A percentile compares a stretch with the other conserved stretches of the same genome.
phyloP scores from a whole-genome alignment of 768 basidiomycete genomes.

The Inosperma sp. region DNA sequence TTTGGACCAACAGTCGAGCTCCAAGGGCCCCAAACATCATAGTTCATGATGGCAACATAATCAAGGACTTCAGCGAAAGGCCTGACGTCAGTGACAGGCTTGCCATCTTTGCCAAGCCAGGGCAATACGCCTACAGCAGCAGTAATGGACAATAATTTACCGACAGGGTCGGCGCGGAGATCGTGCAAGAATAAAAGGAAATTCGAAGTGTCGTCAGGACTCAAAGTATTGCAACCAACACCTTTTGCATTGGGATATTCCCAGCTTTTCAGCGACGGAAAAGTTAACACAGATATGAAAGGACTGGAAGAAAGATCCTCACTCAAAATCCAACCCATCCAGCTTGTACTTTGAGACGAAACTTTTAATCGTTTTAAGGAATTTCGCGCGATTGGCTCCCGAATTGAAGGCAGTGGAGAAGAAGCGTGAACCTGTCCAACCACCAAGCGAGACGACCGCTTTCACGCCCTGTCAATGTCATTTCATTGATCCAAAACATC shows the following conservation, averaged over 20 bases:
- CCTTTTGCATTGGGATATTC: conserved; percentile 77
- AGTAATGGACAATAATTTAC: conserved; percentile 54
- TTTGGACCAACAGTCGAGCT: conserved; percentile 73
- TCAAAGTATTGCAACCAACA: conserved; percentile 65
- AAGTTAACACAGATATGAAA: not conserved
- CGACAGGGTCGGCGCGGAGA: conserved; percentile 54
- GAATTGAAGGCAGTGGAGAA: conserved; percentile 67
- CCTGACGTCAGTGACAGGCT: conserved; percentile 55
- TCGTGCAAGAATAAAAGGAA: conserved; percentile 74
- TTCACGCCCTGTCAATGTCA: conserved; percentile 43
- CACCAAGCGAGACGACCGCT: conserved; percentile 62
- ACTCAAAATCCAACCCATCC: conserved; percentile 59
- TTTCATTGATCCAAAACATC: not conserved
- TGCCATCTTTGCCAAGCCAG: conserved; percentile 44
- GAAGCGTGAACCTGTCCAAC: conserved; percentile 61
- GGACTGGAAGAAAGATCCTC: conserved; percentile 16
- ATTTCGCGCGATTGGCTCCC: conserved; percentile 52
- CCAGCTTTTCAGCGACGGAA: conserved; percentile 50
- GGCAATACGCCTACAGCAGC: conserved; percentile 41
- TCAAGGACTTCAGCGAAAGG: not conserved
- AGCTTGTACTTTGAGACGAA: conserved; percentile 51
- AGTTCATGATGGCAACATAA: conserved; percentile 53
- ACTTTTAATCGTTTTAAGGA: conserved; percentile 51
- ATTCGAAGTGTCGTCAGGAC: conserved; percentile 61
- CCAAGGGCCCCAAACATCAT: conserved; percentile 66